Evolutionary conservation across 2,329 filamentous ascomycete genomes (phyloP), one percentile per base, ranked within the genome.

Genomic region (Pyrenophora teres): DNA sequence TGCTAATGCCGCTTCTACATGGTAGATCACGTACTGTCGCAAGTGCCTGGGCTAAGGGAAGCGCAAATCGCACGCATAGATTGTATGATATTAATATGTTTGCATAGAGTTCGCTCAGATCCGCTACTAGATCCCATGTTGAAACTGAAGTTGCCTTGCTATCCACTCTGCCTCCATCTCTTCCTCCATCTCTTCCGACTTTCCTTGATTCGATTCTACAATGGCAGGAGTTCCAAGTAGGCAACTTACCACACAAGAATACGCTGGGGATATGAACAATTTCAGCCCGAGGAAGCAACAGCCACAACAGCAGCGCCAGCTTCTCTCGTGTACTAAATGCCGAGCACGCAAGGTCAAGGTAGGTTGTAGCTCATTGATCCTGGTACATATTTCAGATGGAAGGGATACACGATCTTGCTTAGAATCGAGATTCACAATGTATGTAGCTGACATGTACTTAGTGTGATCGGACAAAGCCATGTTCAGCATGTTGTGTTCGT

Each of bases 391-490:
- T 31, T 2, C 25, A 10, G 1, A 13, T 6, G 3, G 19, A 35
- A 8, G 16, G 3, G 38, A 9, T 1, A 13, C 23, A 39, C 13
- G 2, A 12, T 1, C 15, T 5, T 18, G 23, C 15, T 13, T 2
- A 25, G 1, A 12, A 3, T 21, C n/a, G 9, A 23, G 13, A 25
- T 12, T 13, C 2, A 6, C 7, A 15, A 6, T 3, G 19, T 2
- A 39, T 1, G 30, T 15, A 45, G 35, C 46, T 50, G 15, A 50
- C 15, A 8, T 10, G 38, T 6, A 12, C 36, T 15, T 30, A 78
- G 76, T 80, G 78, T 56, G 77, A 79, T 68, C 75, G 77, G 45
- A 80, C 75, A 35, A 78, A 78, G 57, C 78, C 78, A 39, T 80
- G 77, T 62, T 77, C 75, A 18, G 77, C 78, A 36, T 80, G 77